Conservation (phyloP, 768 basidiomycete genomes). For the Mycena amicta region DNA sequence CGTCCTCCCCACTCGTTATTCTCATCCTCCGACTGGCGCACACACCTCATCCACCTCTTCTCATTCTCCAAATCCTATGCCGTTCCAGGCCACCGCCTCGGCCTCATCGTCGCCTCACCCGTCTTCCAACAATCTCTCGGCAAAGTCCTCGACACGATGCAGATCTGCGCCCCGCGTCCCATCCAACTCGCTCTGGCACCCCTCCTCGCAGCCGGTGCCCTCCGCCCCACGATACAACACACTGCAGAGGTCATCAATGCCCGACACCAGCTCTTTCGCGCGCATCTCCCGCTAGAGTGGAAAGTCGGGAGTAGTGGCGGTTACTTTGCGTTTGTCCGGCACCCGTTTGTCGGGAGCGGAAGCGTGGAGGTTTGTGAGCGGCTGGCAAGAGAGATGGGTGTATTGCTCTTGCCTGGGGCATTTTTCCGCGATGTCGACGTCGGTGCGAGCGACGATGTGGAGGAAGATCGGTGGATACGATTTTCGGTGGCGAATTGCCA, state of each 20-base stretch:
- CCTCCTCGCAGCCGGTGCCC: conserved; percentile 44
- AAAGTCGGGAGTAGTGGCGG: conserved; percentile 65
- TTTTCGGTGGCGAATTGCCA: conserved; percentile 84
- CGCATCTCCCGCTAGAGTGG: conserved; percentile 57
- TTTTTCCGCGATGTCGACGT: conserved; percentile 67
- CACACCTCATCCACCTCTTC: conserved; percentile 66
- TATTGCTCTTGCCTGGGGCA: conserved; percentile 64
- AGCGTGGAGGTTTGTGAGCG: conserved; percentile 58
- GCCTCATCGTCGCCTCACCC: conserved; percentile 66
- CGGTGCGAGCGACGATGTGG: conserved; percentile 26
- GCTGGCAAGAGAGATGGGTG: conserved; percentile 63
- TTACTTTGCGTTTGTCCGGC: conserved; percentile 77
- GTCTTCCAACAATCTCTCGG: conserved; percentile 48
- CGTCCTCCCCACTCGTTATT: conserved; percentile 62
- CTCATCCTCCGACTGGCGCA: conserved; percentile 52
- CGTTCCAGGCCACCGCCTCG: conserved; percentile 83
- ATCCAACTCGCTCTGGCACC: conserved; percentile 68
- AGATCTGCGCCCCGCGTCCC: conserved; percentile 77
- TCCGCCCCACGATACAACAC: conserved; percentile 54
- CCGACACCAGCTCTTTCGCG: conserved; percentile 60
- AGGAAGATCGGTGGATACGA: conserved; percentile 66
- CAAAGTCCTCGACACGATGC: conserved; percentile 72
- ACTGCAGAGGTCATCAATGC: conserved; percentile 51
- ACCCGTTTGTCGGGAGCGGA: conserved; percentile 53
- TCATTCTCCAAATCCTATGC: conserved; percentile 83